Evolutionary conservation across 1,284 basidiomycete genomes (phyloP).

Genomic region (Microbotryum intermedium): DNA sequence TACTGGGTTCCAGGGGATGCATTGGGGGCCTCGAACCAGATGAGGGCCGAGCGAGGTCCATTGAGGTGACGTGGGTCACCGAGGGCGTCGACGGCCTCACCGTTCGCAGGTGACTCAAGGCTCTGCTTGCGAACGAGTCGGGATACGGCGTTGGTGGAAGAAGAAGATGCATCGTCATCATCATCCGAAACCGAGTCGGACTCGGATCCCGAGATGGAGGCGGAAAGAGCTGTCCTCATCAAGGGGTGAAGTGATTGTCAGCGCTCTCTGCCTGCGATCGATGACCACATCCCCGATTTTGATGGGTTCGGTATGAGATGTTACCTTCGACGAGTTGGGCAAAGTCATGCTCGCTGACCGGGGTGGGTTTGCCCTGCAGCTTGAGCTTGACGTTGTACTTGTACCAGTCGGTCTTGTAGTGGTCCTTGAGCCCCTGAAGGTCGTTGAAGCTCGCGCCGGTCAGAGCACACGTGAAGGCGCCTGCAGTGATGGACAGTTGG

Average conservation of each 20-base stretch:
- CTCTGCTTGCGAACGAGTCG: slow-evolving; percentile 58
- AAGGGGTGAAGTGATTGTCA: neutral
- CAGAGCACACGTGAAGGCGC: slow-evolving; percentile 26
- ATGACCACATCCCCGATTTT: neutral
- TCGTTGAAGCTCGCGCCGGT: slow-evolving; percentile 57
- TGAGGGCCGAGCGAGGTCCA: slow-evolving; percentile 60
- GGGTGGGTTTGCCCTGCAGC: slow-evolving; percentile 47
- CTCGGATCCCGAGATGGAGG: slow-evolving; percentile 80
- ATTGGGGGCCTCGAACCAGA: slow-evolving; percentile 78
- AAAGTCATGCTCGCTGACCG: slow-evolving; percentile 64
- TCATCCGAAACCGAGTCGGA: slow-evolving; percentile 53
- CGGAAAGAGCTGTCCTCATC: slow-evolving; percentile 67
- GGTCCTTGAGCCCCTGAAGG: slow-evolving; percentile 71
- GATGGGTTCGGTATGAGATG: neutral
- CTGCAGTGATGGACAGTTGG: neutral
- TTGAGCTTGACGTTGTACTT: slow-evolving; percentile 87
- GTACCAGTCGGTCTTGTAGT: slow-evolving; percentile 96
- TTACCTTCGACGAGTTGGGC: slow-evolving; percentile 67
- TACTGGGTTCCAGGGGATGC: slow-evolving; percentile 63
- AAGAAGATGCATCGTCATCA: slow-evolving; percentile 36
- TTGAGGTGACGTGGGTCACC: slow-evolving; percentile 39
- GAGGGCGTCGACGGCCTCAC: slow-evolving; percentile 29
- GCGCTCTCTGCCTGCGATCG: neutral
- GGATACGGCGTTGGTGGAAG: slow-evolving; percentile 46
- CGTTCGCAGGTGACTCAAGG: slow-evolving; percentile 39